phyloP scores from a whole-genome alignment of 257 asterid species.

The Gentiana macrophylla region DNA sequence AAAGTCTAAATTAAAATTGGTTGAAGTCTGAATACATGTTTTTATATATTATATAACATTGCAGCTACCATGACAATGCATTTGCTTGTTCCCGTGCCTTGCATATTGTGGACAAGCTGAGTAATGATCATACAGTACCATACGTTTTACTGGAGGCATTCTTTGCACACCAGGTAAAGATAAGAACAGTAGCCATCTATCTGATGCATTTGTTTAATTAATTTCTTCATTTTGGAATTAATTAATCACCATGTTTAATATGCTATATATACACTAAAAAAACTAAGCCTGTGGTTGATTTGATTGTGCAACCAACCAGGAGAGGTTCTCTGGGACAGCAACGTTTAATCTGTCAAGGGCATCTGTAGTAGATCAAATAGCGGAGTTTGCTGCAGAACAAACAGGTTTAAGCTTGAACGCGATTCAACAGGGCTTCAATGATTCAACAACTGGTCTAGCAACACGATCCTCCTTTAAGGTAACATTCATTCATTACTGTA shows the following conservation, averaged over 20 bases:
- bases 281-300: too few relatives aligned
- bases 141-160: conserved; percentile 57
- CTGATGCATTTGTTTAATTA: too few relatives aligned
- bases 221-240: too few relatives aligned
- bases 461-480: conserved; percentile 86
- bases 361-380: conserved; percentile 21
- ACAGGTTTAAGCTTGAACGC: conserved; percentile 39
- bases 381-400: conserved; percentile 21
- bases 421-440: conserved; percentile 42
- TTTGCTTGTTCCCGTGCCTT: conserved; percentile 61
- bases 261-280: too few relatives aligned
- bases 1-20: too few relatives aligned
- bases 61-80: conserved; percentile 88
- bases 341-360: conserved; percentile 52
- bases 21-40: background rate
- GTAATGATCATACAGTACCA: conserved; percentile 29
- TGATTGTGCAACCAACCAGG: too few relatives aligned
- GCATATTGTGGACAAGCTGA: conserved; percentile 46
- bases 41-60: conserved; percentile 2
- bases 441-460: conserved; percentile 42
- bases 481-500: background rate
- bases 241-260: too few relatives aligned
- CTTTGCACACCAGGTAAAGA: conserved; percentile 51
- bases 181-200: too few relatives aligned
- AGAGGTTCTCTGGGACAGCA: conserved; percentile 30